Evolutionary conservation across 2,329 filamentous ascomycete species (phyloP), one percentile per base, ranked within the genome.

Genomic region (Colletotrichum navitas): DNA sequence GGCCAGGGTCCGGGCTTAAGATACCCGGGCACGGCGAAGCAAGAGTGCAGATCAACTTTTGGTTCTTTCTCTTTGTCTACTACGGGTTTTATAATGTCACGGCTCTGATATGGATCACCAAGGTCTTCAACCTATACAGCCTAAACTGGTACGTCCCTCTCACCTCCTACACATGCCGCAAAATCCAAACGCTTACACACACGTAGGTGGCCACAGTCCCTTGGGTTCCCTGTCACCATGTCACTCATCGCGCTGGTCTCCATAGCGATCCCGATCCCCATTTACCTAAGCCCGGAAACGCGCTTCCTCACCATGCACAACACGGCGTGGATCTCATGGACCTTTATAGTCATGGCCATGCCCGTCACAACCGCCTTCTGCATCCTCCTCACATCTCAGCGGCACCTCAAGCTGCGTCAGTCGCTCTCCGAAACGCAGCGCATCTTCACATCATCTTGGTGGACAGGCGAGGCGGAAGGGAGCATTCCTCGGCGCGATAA

Each of bases 41-140:
- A 7, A 83, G 87, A 52, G 90, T 92, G 5, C 86, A 88, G 73
- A 87, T 92, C 75, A 91, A 91, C 81, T 92, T 92, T 77, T 92
- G 90, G 90, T 92, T 91, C 83, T 92, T 92, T 77, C 83, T 92
- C 47, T 87, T 91, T 60, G 87, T 91, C 68, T 92, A 92, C 81
- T 92, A 92, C 78, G 89, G 89, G 68, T 87, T 91, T 75, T 92
- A 92, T 80, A 92, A 90, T 77, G 77, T 92, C 32, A 91, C 89
- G 5, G 90, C 90, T 2, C 81, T 92, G 75, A 87, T 91, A 72
- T 92, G 90, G 89, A 91, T 92, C 77, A 92, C 90, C 59, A 92
- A 92, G 77, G 86, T 92, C 6, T 92, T 92, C 79, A 92, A 92
- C 76, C 84, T 92, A 29, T 92, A 92, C 83, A 89, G 87, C 73